Evolutionary conservation across 306 rosid species (phyloP).

Genomic region (Echinosophora koreensis): DNA sequence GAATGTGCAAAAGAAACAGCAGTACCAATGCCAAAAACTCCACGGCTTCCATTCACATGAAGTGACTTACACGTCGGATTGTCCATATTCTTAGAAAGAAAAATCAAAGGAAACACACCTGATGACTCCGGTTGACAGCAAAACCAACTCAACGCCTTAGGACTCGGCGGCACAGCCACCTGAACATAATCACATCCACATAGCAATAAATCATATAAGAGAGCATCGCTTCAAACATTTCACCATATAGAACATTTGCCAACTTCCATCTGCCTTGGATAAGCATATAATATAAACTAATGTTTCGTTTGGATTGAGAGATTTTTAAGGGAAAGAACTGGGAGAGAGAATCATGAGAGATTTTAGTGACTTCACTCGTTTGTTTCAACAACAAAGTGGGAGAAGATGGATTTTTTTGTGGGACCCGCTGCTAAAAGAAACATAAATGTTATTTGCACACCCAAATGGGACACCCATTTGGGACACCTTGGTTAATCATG

Average conservation of each 20-base stretch:
- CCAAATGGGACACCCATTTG: no score
- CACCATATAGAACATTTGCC: neutral
- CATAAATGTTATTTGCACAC: no score
- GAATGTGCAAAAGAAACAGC: conserved; percentile 66
- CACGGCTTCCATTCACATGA: conserved; percentile 68
- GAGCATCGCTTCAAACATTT: neutral
- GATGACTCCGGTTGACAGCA: conserved; percentile 79
- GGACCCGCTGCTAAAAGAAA: no score
- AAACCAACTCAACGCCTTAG: conserved; percentile 84
- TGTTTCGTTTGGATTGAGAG: no score
- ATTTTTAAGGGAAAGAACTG: no score
- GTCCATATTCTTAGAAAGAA: conserved; percentile 67
- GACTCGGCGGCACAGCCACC: conserved; percentile 90
- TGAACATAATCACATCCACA: conserved; percentile 48
- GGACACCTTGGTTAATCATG: no score
- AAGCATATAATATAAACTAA: neutral
- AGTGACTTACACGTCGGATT: conserved; percentile 63
- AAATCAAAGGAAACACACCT: conserved; percentile 74
- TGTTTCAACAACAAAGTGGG: no score
- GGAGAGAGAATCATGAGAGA: no score
- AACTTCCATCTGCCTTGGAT: conserved; percentile 31
- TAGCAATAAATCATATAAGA: conserved; percentile 1
- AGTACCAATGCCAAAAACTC: conserved; percentile 83
- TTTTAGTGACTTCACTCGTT: no score
- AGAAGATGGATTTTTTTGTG: no score